Percentiles rank a stretch among this genome's conserved stretches.
phyloP scores from a whole-genome alignment of 2,329 filamentous ascomycete species.

The Aspergillus novofumigatus region DNA sequence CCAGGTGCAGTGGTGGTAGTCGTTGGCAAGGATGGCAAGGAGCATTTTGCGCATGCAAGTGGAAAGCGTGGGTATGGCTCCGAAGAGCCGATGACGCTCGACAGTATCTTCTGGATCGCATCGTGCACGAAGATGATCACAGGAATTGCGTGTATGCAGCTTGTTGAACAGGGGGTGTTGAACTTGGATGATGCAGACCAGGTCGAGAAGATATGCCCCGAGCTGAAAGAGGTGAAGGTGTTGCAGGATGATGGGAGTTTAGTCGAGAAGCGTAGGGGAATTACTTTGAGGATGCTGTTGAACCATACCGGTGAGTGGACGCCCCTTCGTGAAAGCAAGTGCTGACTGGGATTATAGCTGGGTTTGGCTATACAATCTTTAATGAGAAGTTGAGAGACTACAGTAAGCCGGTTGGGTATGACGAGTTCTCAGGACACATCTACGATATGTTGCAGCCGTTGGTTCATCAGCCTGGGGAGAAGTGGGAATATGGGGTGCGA shows the following conservation, averaged over 20 bases:
- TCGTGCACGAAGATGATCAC: conserved; percentile 48
- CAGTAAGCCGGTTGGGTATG: conserved; percentile 47
- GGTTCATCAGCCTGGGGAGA: conserved; percentile 59
- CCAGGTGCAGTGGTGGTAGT: conserved; percentile 47
- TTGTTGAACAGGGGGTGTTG: conserved; percentile 42
- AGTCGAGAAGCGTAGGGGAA: conserved; percentile 44
- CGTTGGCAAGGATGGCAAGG: conserved; percentile 46
- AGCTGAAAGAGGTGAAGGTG: conserved; percentile 42
- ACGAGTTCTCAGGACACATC: conserved; percentile 55
- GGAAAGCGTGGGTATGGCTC: conserved; percentile 45
- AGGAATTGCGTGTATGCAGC: conserved; percentile 46
- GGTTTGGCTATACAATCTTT: conserved; percentile 57
- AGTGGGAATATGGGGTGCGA: conserved; percentile 61
- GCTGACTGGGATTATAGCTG: conserved; percentile 37
- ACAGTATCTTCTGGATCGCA: conserved; percentile 58
- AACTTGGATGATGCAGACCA: conserved; percentile 39
- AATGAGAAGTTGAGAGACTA: conserved; percentile 48
- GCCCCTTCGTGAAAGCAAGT: background rate
- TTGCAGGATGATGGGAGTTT: conserved; percentile 32
- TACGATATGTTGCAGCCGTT: conserved; percentile 53
- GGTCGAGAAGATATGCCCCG: conserved; percentile 40
- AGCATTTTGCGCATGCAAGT: conserved; percentile 47
- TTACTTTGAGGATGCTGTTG: conserved; percentile 57
- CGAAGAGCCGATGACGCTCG: conserved; percentile 53
- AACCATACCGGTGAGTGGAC: conserved; percentile 41